Percentiles rank a stretch among this genome's conserved stretches.
phyloP scores from a whole-genome alignment of 2,329 filamentous ascomycete genomes.

The Chaetomiaceae sp. region DNA sequence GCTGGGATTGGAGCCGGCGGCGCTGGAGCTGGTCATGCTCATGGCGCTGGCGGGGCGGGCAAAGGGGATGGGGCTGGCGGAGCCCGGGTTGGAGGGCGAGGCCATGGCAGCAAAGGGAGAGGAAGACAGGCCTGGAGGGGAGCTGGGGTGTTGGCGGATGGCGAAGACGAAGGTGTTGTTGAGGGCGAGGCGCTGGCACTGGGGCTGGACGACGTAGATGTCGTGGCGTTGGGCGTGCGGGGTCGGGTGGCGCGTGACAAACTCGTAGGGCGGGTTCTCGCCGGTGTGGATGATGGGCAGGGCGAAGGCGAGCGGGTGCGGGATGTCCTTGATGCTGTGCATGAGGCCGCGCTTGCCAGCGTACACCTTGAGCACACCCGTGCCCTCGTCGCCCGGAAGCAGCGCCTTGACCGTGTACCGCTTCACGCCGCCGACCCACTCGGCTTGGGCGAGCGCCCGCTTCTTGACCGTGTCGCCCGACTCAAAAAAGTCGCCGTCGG shows the following conservation, averaged over 20 bases:
- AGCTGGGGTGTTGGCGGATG: constrained; percentile 81
- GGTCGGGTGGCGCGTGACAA: constrained; percentile 86
- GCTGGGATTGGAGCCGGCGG: constrained; percentile 51
- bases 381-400: constrained; percentile 84
- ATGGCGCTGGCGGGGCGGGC: constrained; percentile 55
- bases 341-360: constrained; percentile 91
- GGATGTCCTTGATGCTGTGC: constrained; percentile 96
- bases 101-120: constrained; percentile 29
- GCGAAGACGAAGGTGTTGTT: constrained; percentile 99
- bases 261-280: constrained; percentile 90
- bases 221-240: constrained; percentile 97
- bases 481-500: constrained; percentile 89
- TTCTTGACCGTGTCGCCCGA: constrained; percentile 82
- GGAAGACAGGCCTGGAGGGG: constrained; percentile 10
- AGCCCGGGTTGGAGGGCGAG: constrained; percentile 41
- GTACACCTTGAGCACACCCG: constrained; percentile 82
- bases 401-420: constrained; percentile 90
- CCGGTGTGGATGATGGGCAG: constrained; percentile 87
- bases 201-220: constrained; percentile 92
- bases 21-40: constrained; percentile 57
- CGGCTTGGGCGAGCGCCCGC: constrained; percentile 80
- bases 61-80: constrained; percentile 55
- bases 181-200: constrained; percentile 78
- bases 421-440: constrained; percentile 84
- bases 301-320: constrained; percentile 81